Evolutionary conservation across 257 asterid species (phyloP).

Genomic region (Solanum raphanifolium): DNA sequence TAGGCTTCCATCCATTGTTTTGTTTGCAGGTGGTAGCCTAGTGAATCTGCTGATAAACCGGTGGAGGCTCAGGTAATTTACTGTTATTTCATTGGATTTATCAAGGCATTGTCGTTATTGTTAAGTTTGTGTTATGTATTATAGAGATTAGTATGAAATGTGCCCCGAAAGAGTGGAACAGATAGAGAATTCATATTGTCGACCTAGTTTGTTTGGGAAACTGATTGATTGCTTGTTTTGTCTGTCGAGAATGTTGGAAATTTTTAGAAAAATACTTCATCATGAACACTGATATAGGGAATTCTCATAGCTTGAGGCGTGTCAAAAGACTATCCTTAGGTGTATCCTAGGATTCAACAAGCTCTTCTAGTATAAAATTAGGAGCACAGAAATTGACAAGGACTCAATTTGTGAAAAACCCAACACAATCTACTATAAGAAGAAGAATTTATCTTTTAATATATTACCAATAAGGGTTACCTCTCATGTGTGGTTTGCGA

Average conservation of each 20-base stretch:
- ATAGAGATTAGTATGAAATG: background rate
- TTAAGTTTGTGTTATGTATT: background rate
- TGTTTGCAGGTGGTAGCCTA: conserved; percentile 14
- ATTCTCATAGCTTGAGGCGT: too few relatives aligned
- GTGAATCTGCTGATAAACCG: background rate
- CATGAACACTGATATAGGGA: too few relatives aligned
- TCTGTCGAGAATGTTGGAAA: background rate
- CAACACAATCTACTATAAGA: too few relatives aligned
- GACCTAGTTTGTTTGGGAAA: background rate
- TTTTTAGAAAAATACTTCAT: too few relatives aligned
- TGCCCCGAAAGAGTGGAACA: background rate
- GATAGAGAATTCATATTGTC: background rate
- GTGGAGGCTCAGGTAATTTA: conserved; percentile 14
- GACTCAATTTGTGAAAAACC: too few relatives aligned
- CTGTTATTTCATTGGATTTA: background rate
- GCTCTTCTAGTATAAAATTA: too few relatives aligned
- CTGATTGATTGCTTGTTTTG: background rate
- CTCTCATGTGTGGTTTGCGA: too few relatives aligned
- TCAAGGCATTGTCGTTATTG: background rate
- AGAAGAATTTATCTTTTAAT: too few relatives aligned
- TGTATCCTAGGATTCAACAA: too few relatives aligned
- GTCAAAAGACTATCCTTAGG: too few relatives aligned
- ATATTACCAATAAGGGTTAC: too few relatives aligned
- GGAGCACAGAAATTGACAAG: too few relatives aligned
- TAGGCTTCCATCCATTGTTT: conserved; percentile 34